Evolutionary conservation across 2,329 filamentous ascomycete genomes (phyloP).

Genomic region (Truncatella angustata): DNA sequence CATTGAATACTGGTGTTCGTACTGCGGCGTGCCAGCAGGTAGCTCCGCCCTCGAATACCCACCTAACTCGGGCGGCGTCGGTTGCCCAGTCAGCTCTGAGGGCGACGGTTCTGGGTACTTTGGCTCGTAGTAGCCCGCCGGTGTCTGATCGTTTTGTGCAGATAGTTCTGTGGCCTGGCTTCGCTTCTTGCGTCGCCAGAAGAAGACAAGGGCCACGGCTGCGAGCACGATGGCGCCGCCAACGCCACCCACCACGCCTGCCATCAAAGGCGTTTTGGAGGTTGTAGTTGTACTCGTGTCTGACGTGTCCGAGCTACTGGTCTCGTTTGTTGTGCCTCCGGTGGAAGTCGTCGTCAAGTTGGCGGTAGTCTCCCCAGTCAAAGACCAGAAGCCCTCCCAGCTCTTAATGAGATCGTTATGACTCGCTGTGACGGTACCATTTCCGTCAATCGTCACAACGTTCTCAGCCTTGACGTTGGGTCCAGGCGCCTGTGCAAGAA

Average conservation of each 20-base stretch:
- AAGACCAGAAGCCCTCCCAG: neutral
- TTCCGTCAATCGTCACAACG: neutral
- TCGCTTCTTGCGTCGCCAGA: neutral
- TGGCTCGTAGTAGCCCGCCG: neutral
- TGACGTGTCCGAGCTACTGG: neutral
- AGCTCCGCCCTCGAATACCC: neutral
- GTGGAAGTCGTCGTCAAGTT: neutral
- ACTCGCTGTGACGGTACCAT: neutral
- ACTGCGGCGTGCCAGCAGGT: neutral
- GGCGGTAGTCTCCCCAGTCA: neutral
- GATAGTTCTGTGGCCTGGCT: neutral
- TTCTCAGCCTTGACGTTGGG: constrained; percentile 18
- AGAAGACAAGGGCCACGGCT: neutral
- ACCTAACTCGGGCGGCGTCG: neutral
- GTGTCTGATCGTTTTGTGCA: neutral
- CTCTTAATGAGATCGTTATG: neutral
- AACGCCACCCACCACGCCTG: neutral
- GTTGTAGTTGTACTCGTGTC: neutral
- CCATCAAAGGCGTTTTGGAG: neutral
- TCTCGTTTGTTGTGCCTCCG: neutral
- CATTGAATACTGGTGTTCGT: neutral
- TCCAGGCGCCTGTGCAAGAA: constrained; percentile 33
- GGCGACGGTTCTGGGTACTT: neutral
- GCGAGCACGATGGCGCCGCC: neutral
- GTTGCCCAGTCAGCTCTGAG: neutral